phyloP scores from a whole-genome alignment of 1,284 basidiomycete species.

The Rhodotorula sp. region DNA sequence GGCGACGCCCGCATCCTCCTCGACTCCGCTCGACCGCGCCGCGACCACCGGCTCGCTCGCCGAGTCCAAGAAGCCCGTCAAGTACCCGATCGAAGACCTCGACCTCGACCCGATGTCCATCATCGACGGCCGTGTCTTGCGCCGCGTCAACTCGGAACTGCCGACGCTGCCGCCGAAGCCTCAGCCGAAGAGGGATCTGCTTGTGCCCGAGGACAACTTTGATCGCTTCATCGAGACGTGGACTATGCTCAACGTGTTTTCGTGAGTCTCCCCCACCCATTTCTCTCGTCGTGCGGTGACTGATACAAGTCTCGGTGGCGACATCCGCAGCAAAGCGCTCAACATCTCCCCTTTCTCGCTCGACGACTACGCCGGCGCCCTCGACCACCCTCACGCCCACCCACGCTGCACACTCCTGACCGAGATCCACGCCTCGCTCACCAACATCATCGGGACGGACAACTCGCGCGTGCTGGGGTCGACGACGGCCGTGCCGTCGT shows the following conservation, averaged over 20 bases:
- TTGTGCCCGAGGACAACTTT: slow-evolving; percentile 67
- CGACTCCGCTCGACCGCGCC: neutral
- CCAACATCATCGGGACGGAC: slow-evolving; percentile 79
- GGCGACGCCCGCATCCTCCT: neutral
- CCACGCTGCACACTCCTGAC: slow-evolving; percentile 72
- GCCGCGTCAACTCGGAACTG: slow-evolving; percentile 78
- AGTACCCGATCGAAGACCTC: slow-evolving; percentile 61
- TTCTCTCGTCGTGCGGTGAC: neutral
- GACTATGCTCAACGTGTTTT: slow-evolving; percentile 89
- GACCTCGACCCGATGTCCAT: slow-evolving; percentile 48
- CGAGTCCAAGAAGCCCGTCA: slow-evolving; percentile 53
- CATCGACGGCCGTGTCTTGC: slow-evolving; percentile 50
- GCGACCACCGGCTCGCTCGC: neutral
- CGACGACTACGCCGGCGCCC: slow-evolving; percentile 86
- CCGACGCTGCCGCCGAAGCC: slow-evolving; percentile 55
- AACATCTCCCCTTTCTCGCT: slow-evolving; percentile 86
- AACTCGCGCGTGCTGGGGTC: slow-evolving; percentile 55
- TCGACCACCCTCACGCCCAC: slow-evolving; percentile 72
- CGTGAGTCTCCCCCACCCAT: slow-evolving; percentile 57
- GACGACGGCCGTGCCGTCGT: slow-evolving; percentile 13
- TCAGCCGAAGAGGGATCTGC: slow-evolving; percentile 61
- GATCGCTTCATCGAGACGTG: slow-evolving; percentile 84
- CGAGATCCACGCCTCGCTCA: slow-evolving; percentile 83
- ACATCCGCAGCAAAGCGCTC: slow-evolving; percentile 68
- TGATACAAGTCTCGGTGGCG: neutral